Evolutionary conservation across 345 rosid species (phyloP), one percentile per base, ranked within the genome.

Genomic region (Schrenkiella parvula): DNA sequence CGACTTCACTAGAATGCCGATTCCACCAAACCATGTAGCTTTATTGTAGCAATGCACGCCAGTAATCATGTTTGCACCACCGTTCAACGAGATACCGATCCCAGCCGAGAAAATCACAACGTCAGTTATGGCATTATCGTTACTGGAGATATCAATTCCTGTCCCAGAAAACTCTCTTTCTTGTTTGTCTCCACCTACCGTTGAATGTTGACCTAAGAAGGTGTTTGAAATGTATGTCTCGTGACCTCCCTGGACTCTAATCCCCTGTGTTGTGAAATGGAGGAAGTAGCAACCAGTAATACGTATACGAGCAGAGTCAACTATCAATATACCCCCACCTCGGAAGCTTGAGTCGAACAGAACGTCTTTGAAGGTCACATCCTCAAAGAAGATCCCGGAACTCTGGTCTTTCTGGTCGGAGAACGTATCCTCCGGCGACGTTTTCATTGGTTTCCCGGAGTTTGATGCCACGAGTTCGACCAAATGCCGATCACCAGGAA

Each of bases 1-100:
- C 0, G 80, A 1, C 37, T 83, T 90, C 26, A 86, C 85, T 18
- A 81, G 25, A 43, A 90, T 87, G 14, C 97, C 90, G 0, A 84
- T 51, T 6, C 97, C 97, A 37, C 93, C 93, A 26, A 79, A 88
- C 60, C 18, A 41, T 5, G 89, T 84, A 32, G 93, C 96, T 58
- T 88, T 90, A 51, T 90, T 90, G 62, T 90, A 88, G 58, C 91
- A 86, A 55, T 90, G 93, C 21, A 82, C 89, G 0, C 91, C 93
- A 0, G 91, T 82, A 9, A 88, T 50, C 58, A 86, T 86, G 65
- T 90, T 90, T 0, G 93, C 96, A 1, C 64, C 82, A 1, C 96
- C 93, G 2, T 59, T 71, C 12, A 90, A 29, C 14, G 75, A 51
- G 6, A 88, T 79, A 13, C 97, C 93, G 0, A 76, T 68, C 23